These are phyloP conservation scores for Ophiostoma sp. DNA, from an alignment of 2,329 filamentous ascomycete species.

Conservation along the genomic window DNA sequence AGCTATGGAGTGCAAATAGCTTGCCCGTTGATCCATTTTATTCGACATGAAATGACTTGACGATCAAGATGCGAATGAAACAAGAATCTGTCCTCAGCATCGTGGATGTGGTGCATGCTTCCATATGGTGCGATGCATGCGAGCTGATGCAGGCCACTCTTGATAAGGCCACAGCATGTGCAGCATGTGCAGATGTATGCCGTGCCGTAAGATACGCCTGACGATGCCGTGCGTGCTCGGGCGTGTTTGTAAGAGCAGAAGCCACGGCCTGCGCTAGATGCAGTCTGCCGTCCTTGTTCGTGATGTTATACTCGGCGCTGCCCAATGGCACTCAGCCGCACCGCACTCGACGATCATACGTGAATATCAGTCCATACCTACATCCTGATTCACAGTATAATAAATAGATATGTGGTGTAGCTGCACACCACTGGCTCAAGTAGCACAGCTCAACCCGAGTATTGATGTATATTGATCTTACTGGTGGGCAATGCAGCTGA, in stretches of 20 bases:
- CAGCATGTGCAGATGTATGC: no score
- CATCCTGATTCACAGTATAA: no score
- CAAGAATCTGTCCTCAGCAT: neutral
- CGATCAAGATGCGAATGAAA: neutral
- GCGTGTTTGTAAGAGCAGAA: neutral
- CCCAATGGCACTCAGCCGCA: constrained; percentile 6
- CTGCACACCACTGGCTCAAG: no score
- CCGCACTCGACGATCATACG: neutral
- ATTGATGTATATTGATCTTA: no score
- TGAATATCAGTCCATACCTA: no score
- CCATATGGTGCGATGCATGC: neutral
- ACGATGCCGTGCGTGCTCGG: no score
- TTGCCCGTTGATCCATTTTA: neutral
- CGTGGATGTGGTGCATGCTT: neutral
- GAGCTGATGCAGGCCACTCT: neutral
- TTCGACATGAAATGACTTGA: neutral
- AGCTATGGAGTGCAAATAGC: neutral
- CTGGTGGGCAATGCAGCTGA: neutral
- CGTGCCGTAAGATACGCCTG: no score
- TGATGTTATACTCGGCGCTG: neutral
- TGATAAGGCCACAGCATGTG: no score
- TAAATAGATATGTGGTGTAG: no score
- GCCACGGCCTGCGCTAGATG: neutral
- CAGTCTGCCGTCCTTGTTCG: constrained; percentile 1
- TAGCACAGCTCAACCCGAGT: no score